Base-by-base conservation (phyloP, 129 eudicot species). In the Chrysanthemum seticuspe region DNA sequence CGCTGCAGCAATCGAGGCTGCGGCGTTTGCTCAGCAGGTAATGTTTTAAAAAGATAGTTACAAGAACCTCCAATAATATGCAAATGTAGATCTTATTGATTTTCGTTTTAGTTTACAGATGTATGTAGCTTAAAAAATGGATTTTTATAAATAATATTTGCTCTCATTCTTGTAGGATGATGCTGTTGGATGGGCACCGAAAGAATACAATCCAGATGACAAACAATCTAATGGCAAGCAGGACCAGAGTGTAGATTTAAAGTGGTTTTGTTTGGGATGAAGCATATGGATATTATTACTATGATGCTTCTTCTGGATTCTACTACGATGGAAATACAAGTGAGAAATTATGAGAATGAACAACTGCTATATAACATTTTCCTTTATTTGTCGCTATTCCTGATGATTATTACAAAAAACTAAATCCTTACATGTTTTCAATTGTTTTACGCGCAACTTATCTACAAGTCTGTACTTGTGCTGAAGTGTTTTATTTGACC, bases 141-240 rank as follows among this genome's bases (percentile, higher is more conserved):
- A 25, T n/a, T 16, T 15, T 8, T 13, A 56, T 56, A 21, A 56
- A 15, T 56, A 68, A 1, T 1, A 18, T 71, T 3, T 25, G 68
- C 10, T 62, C 10, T 49, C 16, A 27, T 25, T 55, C 16, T 60
- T 79, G 34, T 80, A 94, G 98, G 90, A 94, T 78, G 98, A 94
- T 79, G 92, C 96, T 48, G 92, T 81, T 81, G 97, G 98, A 55
- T 94, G 98, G 98, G 96, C 91, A 52, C 98, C 98, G 14, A 94
- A 94, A 77, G 98, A 94, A 81, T 94, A 94, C 71, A 84, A 93
- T 84, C 92, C 98, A 15, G 97, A 93, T 76, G 96, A 87, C 59
- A 92, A 85, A 74, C 90, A 80, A 72, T 59, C 90, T 8, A 81
- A 84, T 13, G 88, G 79, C 31, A 84, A 78, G 59, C 91, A 85